These are phyloP conservation scores for Fraxinus anomala DNA, from an alignment of 257 asterid genomes.

Conservation along the genomic window DNA sequence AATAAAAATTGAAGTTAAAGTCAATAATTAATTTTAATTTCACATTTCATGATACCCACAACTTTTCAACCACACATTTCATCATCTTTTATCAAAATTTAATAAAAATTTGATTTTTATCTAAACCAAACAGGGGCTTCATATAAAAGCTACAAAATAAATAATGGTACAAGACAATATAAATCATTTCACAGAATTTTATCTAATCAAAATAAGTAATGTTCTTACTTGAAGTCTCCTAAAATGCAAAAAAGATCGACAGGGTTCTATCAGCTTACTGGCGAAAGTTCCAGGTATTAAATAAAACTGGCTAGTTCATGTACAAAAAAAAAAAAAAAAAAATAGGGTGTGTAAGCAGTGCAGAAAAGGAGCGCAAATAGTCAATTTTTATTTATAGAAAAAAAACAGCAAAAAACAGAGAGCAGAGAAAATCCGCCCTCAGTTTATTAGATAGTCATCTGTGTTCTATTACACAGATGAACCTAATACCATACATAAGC, in stretches of 20 bases:
- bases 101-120: too few relatives aligned
- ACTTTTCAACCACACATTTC: too few relatives aligned
- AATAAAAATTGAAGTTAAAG: too few relatives aligned
- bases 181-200: neutral
- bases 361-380: neutral
- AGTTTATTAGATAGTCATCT: neutral
- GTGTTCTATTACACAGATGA: neutral
- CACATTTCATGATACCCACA: too few relatives aligned
- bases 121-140: too few relatives aligned
- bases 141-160: too few relatives aligned
- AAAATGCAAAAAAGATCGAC: neutral
- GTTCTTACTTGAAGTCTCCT: neutral
- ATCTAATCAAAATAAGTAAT: neutral
- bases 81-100: too few relatives aligned
- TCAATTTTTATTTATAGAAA: neutral
- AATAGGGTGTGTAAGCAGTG: neutral
- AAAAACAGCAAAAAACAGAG: too few relatives aligned
- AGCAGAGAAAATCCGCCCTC: neutral
- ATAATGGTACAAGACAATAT: neutral
- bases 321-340: too few relatives aligned
- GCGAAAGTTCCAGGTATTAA: neutral
- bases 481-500: neutral
- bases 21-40: too few relatives aligned
- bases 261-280: neutral
- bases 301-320: neutral